Evolutionary conservation across 192 early-diverging fungal species (phyloP).

Genomic region (Coemansia sp.): DNA sequence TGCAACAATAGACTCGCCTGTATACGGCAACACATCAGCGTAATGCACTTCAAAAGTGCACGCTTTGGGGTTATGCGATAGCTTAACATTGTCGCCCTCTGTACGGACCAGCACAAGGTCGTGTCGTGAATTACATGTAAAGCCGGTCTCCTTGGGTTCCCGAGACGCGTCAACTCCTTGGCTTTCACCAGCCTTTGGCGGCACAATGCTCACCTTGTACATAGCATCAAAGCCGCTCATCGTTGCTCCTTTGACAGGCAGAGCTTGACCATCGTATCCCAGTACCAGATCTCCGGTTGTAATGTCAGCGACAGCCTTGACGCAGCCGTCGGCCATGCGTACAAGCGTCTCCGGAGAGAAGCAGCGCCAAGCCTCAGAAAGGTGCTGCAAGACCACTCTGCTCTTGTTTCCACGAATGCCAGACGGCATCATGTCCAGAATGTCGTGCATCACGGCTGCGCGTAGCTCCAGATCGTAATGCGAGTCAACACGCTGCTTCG

Average conservation of each 20-base stretch:
- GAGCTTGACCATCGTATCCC: slow-evolving; percentile 20
- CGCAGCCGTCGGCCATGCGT: slow-evolving; percentile 27
- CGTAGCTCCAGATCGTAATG: slow-evolving; percentile 97
- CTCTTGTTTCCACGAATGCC: slow-evolving; percentile 97
- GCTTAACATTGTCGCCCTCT: slow-evolving; percentile 10
- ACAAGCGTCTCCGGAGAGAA: slow-evolving; percentile 37
- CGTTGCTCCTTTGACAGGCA: slow-evolving; percentile 17
- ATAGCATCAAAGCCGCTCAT: slow-evolving; percentile 24
- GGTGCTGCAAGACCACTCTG: slow-evolving; percentile 91
- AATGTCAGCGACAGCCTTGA: slow-evolving; percentile 17
- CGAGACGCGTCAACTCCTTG: neutral
- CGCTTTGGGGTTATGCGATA: slow-evolving; percentile 9
- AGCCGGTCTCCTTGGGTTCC: slow-evolving; percentile 8
- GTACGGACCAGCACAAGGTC: slow-evolving; percentile 25
- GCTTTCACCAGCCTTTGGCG: neutral
- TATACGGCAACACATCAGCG: slow-evolving; percentile 28
- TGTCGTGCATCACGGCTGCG: slow-evolving; percentile 98
- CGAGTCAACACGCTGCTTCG: slow-evolving; percentile 98
- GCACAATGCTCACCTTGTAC: slow-evolving; percentile 23
- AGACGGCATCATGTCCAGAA: slow-evolving; percentile 99
- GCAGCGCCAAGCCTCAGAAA: slow-evolving; percentile 91
- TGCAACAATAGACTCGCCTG: slow-evolving; percentile 3
- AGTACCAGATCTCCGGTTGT: slow-evolving; percentile 20
- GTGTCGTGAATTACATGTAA: slow-evolving; percentile 39
- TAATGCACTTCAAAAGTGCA: slow-evolving; percentile 18